These are phyloP conservation scores for Coemansia sp. DNA, from an alignment of 371 early-diverging fungal species.

Conservation along the genomic window DNA sequence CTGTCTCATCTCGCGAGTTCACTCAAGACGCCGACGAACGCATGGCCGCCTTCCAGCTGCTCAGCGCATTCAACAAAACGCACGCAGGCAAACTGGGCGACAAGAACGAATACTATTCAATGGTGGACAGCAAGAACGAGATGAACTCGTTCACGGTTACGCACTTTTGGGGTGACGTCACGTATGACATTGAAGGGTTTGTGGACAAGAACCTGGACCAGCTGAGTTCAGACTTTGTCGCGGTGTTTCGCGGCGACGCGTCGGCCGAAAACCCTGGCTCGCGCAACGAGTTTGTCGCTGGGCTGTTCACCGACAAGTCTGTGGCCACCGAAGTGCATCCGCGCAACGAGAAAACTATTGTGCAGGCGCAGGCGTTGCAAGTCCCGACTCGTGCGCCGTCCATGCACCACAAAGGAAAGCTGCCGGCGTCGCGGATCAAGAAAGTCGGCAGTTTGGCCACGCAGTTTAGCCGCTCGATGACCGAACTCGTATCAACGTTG, in stretches of 20 bases:
- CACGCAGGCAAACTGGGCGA: constrained; percentile 36
- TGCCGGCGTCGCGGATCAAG: constrained; percentile 38
- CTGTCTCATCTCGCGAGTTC: constrained; percentile 39
- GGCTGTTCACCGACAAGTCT: constrained; percentile 78
- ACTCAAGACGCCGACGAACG: constrained; percentile 27
- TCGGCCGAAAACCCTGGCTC: constrained; percentile 49
- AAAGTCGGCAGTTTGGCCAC: constrained; percentile 59
- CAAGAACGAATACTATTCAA: constrained; percentile 45
- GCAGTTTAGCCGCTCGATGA: constrained; percentile 70
- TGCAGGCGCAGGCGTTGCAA: constrained; percentile 68
- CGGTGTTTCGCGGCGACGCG: constrained; percentile 64
- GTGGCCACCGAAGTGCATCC: constrained; percentile 78
- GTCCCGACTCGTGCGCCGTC: constrained; percentile 77
- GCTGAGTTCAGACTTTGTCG: constrained; percentile 79
- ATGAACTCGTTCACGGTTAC: constrained; percentile 70
- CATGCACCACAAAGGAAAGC: constrained; percentile 55
- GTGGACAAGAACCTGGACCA: constrained; percentile 73
- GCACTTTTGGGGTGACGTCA: constrained; percentile 75
- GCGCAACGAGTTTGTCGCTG: constrained; percentile 75
- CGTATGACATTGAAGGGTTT: constrained; percentile 68
- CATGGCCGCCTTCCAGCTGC: constrained; percentile 44
- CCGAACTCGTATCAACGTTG: constrained; percentile 75
- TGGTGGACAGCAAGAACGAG: constrained; percentile 51
- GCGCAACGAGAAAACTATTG: constrained; percentile 67
- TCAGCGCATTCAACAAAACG: constrained; percentile 47